Conservation (phyloP, 2,329 filamentous ascomycete genomes). For the Ceratocystis colombiana region DNA sequence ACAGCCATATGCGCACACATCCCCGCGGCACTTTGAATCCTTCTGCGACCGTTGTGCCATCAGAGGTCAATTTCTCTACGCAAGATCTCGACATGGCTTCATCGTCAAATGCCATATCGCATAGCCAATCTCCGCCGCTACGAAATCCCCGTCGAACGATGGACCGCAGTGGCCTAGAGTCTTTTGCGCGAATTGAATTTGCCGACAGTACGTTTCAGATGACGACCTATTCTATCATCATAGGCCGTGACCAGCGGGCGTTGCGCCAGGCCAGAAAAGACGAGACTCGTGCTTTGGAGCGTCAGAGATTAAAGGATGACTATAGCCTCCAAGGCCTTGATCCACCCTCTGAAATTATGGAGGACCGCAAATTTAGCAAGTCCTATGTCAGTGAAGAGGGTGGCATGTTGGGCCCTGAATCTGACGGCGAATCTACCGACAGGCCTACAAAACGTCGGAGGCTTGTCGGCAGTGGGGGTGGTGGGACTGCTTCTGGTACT, state of each 20-base stretch:
- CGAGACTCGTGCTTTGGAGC: conserved; percentile 40
- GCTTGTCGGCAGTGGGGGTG: not conserved
- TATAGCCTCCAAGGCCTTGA: conserved; percentile 42
- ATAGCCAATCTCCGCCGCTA: not conserved
- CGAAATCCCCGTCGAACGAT: conserved; percentile 6
- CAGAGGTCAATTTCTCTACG: conserved; percentile 18
- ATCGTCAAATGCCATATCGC: conserved; percentile 8
- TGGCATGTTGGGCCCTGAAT: conserved; percentile 56
- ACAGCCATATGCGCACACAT: conserved; percentile 17
- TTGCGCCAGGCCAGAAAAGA: conserved; percentile 45
- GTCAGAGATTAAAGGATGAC: conserved; percentile 39
- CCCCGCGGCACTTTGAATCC: conserved; percentile 13
- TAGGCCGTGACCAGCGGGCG: conserved; percentile 59
- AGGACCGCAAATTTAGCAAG: conserved; percentile 49
- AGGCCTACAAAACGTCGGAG: conserved; percentile 16
- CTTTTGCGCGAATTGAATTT: conserved; percentile 56
- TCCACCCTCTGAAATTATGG: conserved; percentile 41
- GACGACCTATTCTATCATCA: conserved; percentile 61
- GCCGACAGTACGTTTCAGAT: conserved; percentile 69
- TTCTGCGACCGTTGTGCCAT: conserved; percentile 21
- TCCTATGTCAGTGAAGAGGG: conserved; percentile 60
- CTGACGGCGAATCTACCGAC: conserved; percentile 44
- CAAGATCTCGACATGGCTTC: conserved; percentile 13
- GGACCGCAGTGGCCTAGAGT: conserved; percentile 37
- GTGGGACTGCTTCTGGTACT: not conserved